Evolutionary conservation across 2,329 filamentous ascomycete genomes (phyloP).

Genomic region (Colletotrichum sp.): DNA sequence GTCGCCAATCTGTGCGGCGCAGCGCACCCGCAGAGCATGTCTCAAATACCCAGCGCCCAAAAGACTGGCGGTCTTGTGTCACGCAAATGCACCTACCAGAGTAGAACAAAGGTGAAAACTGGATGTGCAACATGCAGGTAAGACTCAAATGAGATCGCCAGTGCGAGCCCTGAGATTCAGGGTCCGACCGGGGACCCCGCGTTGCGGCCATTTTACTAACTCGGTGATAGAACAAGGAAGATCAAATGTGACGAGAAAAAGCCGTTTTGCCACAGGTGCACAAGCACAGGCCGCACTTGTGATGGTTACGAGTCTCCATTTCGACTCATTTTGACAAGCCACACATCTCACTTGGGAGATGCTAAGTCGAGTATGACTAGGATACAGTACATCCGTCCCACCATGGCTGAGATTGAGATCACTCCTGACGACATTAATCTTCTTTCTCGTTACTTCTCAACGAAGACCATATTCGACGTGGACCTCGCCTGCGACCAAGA

Average conservation of each 20-base stretch:
- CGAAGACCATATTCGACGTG: constrained; percentile 44
- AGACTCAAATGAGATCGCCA: constrained; percentile 26
- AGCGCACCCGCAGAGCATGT: neutral
- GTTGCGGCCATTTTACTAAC: constrained; percentile 17
- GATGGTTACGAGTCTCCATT: constrained; percentile 48
- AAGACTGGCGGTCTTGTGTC: constrained; percentile 26
- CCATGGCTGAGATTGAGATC: constrained; percentile 13
- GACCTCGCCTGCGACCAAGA: constrained; percentile 40
- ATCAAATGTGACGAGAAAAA: constrained; percentile 42
- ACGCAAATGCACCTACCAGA: constrained; percentile 30
- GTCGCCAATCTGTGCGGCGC: neutral
- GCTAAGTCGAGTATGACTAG: constrained; percentile 20
- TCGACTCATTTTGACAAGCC: constrained; percentile 25
- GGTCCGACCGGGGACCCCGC: no score
- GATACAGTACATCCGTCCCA: constrained; percentile 24
- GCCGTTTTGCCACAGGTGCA: constrained; percentile 37
- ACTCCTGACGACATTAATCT: constrained; percentile 33
- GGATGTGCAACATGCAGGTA: constrained; percentile 49
- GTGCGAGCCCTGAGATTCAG: constrained; percentile 5
- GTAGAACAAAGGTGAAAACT: constrained; percentile 42
- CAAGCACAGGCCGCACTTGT: constrained; percentile 43
- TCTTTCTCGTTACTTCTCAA: constrained; percentile 44
- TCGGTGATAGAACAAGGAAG: constrained; percentile 34
- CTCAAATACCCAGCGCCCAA: neutral
- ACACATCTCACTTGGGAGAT: constrained; percentile 1